These are phyloP conservation scores for Cryphonectria radicalis DNA, from an alignment of 2,329 filamentous ascomycete genomes.

Conservation along the genomic window DNA sequence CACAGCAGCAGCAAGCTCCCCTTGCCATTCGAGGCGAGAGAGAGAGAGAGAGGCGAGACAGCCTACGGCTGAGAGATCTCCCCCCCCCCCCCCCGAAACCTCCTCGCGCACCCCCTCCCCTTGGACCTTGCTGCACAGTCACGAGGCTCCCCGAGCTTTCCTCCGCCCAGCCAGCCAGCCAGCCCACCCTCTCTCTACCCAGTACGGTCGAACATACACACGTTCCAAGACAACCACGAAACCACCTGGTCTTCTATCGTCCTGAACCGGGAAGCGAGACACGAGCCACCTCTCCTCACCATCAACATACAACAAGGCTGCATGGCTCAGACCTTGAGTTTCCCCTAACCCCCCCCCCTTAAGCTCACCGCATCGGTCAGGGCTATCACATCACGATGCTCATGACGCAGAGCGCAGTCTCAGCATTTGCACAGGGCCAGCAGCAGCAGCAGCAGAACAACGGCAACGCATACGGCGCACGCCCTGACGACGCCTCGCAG, in stretches of 20 bases:
- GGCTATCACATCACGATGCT: slow-evolving; percentile 51
- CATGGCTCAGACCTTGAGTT: slow-evolving; percentile 25
- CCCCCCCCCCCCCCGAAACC: not conserved
- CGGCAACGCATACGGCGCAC: slow-evolving; percentile 13
- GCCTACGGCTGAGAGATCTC: not conserved
- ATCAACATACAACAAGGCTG: slow-evolving; percentile 11
- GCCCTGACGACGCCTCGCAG: slow-evolving; percentile 30
- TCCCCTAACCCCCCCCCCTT: not conserved
- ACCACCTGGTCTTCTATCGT: slow-evolving; percentile 11
- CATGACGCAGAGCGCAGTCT: slow-evolving; percentile 54
- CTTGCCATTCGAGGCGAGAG: not conserved
- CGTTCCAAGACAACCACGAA: not conserved
- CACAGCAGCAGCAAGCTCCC: slow-evolving; percentile 3
- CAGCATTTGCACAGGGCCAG: slow-evolving; percentile 51
- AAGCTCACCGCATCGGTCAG: slow-evolving; percentile 9
- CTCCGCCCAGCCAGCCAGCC: not conserved
- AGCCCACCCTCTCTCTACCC: not conserved
- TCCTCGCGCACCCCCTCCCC: not conserved
- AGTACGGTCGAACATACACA: not conserved
- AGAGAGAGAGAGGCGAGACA: not conserved
- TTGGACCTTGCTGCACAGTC: not conserved
- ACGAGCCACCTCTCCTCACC: not conserved
- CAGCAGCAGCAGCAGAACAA: slow-evolving; percentile 41
- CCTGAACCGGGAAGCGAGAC: not conserved
- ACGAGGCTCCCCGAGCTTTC: not conserved